These are phyloP conservation scores for Tilletiaria anomala DNA, from an alignment of 1,284 basidiomycete species.

Conservation along the genomic window DNA sequence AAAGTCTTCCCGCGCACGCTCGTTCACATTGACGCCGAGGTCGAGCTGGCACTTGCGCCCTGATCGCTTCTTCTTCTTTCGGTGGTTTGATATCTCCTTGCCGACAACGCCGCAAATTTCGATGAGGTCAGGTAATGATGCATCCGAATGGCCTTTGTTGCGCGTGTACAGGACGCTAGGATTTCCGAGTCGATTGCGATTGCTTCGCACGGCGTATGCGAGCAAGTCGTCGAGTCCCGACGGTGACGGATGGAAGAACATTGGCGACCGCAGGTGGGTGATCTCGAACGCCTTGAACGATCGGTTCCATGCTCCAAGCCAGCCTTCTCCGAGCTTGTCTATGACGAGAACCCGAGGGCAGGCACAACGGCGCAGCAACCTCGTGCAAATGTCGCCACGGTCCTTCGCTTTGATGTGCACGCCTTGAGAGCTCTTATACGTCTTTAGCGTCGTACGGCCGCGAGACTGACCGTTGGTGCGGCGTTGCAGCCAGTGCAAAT, in stretches of 20 bases:
- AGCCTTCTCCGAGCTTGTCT: slow-evolving; percentile 24
- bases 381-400: not conserved
- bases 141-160: not conserved
- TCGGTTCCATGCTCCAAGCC: slow-evolving; percentile 19
- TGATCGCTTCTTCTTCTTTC: slow-evolving; percentile 25
- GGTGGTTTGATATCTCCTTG: slow-evolving; percentile 38
- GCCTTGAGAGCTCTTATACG: no score
- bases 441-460: no score
- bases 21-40: slow-evolving; percentile 27
- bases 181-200: not conserved
- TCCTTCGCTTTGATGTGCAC: not conserved
- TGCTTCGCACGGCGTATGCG: slow-evolving; percentile 23
- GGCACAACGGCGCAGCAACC: not conserved
- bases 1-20: slow-evolving; percentile 40
- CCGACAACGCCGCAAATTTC: slow-evolving; percentile 40
- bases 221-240: slow-evolving; percentile 38
- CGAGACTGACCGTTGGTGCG: not conserved
- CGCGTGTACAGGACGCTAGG: not conserved
- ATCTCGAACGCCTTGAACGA: slow-evolving; percentile 21
- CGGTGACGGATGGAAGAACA: slow-evolving; percentile 41
- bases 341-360: slow-evolving; percentile 22
- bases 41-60: not conserved
- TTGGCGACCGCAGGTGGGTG: slow-evolving; percentile 37
- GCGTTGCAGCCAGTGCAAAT: slow-evolving; percentile 23
- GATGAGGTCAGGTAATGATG: slow-evolving; percentile 19